A percentile compares a stretch with the other conserved stretches of the same genome.
phyloP scores from a whole-genome alignment of 2,329 filamentous ascomycete genomes.

The Aspergillus sp. region DNA sequence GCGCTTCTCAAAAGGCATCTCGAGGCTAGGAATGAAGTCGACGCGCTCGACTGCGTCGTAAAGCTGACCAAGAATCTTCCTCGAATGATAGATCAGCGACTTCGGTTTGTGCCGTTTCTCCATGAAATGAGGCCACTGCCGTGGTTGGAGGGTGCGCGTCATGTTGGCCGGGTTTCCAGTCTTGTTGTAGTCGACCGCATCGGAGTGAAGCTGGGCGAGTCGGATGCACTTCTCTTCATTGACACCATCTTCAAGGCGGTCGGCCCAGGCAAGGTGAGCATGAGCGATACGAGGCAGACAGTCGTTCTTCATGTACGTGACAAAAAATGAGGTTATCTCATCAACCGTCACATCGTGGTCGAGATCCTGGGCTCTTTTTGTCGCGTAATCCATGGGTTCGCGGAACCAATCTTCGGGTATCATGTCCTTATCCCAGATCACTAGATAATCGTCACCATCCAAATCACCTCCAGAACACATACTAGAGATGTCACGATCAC shows the following conservation, averaged over 20 bases:
- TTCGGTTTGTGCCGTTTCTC: conserved; percentile 51
- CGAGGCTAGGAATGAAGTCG: conserved; percentile 65
- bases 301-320: conserved; percentile 88
- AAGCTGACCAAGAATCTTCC: conserved; percentile 66
- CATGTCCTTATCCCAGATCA: conserved; percentile 78
- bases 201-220: conserved; percentile 74
- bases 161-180: conserved; percentile 71
- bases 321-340: conserved; percentile 78
- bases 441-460: conserved; percentile 90
- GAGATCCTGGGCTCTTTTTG: conserved; percentile 49
- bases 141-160: conserved; percentile 51
- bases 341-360: conserved; percentile 58
- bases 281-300: conserved; percentile 69
- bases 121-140: conserved; percentile 78
- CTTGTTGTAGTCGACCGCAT: conserved; percentile 90
- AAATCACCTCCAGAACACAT: conserved; percentile 97
- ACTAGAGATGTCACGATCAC: conserved; percentile 75
- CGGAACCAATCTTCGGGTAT: conserved; percentile 63
- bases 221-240: conserved; percentile 62
- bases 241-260: conserved; percentile 55
- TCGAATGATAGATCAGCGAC: conserved; percentile 54
- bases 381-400: conserved; percentile 67
- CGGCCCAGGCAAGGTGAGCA: conserved; percentile 71
- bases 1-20: conserved; percentile 64
- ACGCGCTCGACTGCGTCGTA: conserved; percentile 67